These are phyloP conservation scores for Globisporangium splendens DNA, from an alignment of 352 stramenopile species.

Conservation along the genomic window DNA sequence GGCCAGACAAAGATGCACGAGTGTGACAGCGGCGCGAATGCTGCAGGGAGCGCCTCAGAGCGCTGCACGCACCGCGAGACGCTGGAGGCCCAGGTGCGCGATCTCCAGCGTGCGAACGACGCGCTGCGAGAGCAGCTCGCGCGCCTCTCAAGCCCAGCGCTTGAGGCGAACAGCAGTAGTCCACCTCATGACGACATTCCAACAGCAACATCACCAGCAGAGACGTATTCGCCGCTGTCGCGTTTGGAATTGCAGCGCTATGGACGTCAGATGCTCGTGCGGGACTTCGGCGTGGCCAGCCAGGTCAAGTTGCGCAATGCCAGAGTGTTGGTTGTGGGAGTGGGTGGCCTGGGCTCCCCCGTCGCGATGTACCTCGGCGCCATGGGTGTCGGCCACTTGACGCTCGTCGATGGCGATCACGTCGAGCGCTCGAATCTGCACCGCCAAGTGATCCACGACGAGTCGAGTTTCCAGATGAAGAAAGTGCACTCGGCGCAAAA, in stretches of 20 bases:
- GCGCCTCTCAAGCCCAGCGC: background rate
- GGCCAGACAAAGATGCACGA: background rate
- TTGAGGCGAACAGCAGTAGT: background rate
- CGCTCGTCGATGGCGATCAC: constrained; percentile 92
- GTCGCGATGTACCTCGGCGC: constrained; percentile 93
- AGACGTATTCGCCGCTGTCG: constrained; percentile 39
- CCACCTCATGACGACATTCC: background rate
- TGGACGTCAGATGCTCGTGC: constrained; percentile 93
- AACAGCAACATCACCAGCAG: background rate
- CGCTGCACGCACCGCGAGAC: constrained; percentile 34
- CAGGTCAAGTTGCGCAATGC: constrained; percentile 82
- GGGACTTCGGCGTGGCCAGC: constrained; percentile 86
- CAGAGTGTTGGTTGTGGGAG: constrained; percentile 90
- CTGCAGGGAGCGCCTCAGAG: background rate
- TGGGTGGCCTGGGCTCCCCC: constrained; percentile 95
- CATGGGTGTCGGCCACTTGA: constrained; percentile 92
- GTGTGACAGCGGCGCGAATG: background rate
- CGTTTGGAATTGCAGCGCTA: constrained; percentile 81
- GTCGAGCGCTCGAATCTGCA: constrained; percentile 98
- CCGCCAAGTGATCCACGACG: constrained; percentile 93
- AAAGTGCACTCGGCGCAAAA: constrained; percentile 89
- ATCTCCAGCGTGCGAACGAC: constrained; percentile 15
- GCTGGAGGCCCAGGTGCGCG: constrained; percentile 15
- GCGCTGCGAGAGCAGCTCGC: constrained; percentile 12
- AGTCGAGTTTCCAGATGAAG: constrained; percentile 66